phyloP scores from a whole-genome alignment of 768 basidiomycete species.

The Tricholoma bakamatsutake region DNA sequence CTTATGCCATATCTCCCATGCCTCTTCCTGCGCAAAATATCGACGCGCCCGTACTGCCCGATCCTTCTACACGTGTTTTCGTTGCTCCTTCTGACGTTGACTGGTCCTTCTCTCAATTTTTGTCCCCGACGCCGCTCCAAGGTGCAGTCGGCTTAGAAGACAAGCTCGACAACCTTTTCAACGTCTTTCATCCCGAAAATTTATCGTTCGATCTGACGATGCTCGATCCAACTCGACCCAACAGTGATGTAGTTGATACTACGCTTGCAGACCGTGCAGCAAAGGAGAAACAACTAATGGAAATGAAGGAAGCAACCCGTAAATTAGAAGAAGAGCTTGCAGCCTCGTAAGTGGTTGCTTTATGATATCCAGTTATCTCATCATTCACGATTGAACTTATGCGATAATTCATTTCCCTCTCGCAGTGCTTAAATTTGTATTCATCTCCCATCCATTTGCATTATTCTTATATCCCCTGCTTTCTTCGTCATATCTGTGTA shows the following conservation, averaged over 20 bases:
- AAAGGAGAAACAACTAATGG: slow-evolving; percentile 24
- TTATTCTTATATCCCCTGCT: slow-evolving; percentile 7
- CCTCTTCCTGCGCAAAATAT: neutral
- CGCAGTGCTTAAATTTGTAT: slow-evolving; percentile 8
- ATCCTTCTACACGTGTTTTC: neutral
- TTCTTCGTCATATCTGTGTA: slow-evolving; percentile 1
- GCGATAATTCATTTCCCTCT: neutral
- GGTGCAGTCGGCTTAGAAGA: neutral
- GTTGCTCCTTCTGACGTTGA: neutral
- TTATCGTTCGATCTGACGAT: neutral
- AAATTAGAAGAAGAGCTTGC: slow-evolving; percentile 27
- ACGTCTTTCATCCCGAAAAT: neutral
- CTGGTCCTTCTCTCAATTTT: neutral
- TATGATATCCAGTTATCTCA: neutral
- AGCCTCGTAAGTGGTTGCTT: slow-evolving; percentile 5
- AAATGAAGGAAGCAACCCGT: slow-evolving; percentile 28
- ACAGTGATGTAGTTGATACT: neutral
- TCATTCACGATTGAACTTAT: neutral
- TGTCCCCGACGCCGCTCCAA: neutral
- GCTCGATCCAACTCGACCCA: neutral
- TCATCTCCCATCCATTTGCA: slow-evolving; percentile 1
- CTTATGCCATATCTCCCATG: neutral
- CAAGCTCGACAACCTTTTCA: neutral
- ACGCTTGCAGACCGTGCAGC: slow-evolving; percentile 17
- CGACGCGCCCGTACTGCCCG: neutral